phyloP scores from a whole-genome alignment of 1,284 basidiomycete species.

The Ceratobasidium sp. region DNA sequence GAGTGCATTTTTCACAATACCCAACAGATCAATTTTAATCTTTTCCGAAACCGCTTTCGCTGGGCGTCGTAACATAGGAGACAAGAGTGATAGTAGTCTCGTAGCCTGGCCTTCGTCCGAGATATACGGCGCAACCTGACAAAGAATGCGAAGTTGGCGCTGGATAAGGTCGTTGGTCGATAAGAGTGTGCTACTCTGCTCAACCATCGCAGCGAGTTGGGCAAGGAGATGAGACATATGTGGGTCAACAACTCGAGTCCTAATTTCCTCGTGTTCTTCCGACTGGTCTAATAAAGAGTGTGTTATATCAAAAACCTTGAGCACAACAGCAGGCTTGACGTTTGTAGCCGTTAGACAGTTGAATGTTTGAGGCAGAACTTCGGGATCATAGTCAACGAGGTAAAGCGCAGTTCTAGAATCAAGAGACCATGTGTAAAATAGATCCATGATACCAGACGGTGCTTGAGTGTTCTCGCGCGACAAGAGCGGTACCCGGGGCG shows the following conservation, averaged over 20 bases:
- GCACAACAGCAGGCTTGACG: slow-evolving; percentile 88
- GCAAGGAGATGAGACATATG: slow-evolving; percentile 80
- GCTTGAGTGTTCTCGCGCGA: slow-evolving; percentile 91
- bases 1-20: slow-evolving; percentile 78
- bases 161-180: slow-evolving; percentile 77
- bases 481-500: slow-evolving; percentile 80
- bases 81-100: slow-evolving; percentile 77
- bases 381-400: slow-evolving; percentile 76
- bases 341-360: slow-evolving; percentile 82
- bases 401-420: slow-evolving; percentile 67
- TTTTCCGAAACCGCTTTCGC: slow-evolving; percentile 84
- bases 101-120: slow-evolving; percentile 77
- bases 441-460: slow-evolving; percentile 88
- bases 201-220: slow-evolving; percentile 78
- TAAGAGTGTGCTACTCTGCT: slow-evolving; percentile 61
- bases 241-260: slow-evolving; percentile 73
- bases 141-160: slow-evolving; percentile 84
- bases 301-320: slow-evolving; percentile 86
- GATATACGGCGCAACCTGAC: slow-evolving; percentile 81
- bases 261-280: slow-evolving; percentile 61
- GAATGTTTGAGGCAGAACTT: slow-evolving; percentile 80
- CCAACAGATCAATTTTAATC: slow-evolving; percentile 86
- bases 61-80: slow-evolving; percentile 84
- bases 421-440: slow-evolving; percentile 84
- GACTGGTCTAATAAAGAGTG: slow-evolving; percentile 76